Evolutionary conservation across 2,329 filamentous ascomycete species (phyloP), one percentile per base, ranked within the genome.

Genomic region (Knufia fluminis): DNA sequence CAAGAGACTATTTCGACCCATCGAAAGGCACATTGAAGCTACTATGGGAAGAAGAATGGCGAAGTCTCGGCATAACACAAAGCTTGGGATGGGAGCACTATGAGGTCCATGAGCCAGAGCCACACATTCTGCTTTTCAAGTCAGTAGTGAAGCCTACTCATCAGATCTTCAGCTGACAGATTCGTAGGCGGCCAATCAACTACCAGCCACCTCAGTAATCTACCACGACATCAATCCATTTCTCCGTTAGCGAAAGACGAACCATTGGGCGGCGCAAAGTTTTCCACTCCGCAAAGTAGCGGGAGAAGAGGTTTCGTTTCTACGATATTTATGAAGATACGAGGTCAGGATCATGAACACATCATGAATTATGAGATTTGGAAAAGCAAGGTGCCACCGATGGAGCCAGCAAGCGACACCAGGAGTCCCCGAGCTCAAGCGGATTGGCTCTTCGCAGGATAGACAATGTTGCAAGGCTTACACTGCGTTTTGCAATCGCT

Each of bases 81-180:
- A 97, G 91, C 74, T 75, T 98, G 62, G 92, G 92, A 51, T 98
- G 92, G 92, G 91, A 97, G 68, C 92, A 98, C 69, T 98, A 98
- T 66, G 92, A 98, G 69, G 92, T 98, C 48, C 92, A 98, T 68
- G 92, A 97, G 69, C 92, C 92, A 38, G 92, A 98, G 72, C 92
- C 92, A 57, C 92, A 98, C 68, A 98, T 98, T 63, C 78, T 98
- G 49, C 79, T 98, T 26, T 98, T 98, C 79, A 98, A 98, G 91
- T 96, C 73, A 68, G 86, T 75, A 33, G 44, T 54, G 60, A 61
- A 51, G 38, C 53, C 52, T 28, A 46, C 52, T 54, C 17, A 54
- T 64, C 57, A 60, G 52, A 54, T 62, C 50, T 58, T 33, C 23
- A 24, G 31, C 49, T 47, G 43, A 57, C 58, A 42, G 41, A 31